phyloP scores from a whole-genome alignment of 2,329 filamentous ascomycete species.

The Nannizziopsis arthrosporioides region DNA sequence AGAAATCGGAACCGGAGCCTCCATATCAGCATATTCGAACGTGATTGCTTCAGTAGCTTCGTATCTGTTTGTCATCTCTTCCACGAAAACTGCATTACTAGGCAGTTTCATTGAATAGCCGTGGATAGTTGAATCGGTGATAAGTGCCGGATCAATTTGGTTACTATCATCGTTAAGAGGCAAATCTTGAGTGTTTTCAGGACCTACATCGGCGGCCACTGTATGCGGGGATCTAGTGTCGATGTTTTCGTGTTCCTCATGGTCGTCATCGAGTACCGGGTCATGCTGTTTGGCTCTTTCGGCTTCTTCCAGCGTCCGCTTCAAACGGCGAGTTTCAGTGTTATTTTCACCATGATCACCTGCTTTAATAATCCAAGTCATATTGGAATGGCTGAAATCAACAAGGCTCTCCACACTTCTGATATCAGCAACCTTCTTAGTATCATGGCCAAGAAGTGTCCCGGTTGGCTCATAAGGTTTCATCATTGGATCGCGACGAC shows the following conservation, averaged over 20 bases:
- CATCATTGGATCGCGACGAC: slow-evolving; percentile 57
- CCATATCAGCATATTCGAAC: slow-evolving; percentile 25
- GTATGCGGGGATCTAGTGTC: slow-evolving; percentile 13
- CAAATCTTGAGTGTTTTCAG: slow-evolving; percentile 7
- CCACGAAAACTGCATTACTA: slow-evolving; percentile 21
- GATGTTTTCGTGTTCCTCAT: slow-evolving; percentile 34
- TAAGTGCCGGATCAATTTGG: slow-evolving; percentile 35
- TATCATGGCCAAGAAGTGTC: slow-evolving; percentile 82
- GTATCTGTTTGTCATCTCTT: slow-evolving; percentile 22
- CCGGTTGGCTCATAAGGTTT: slow-evolving; percentile 75
- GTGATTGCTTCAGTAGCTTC: slow-evolving; percentile 26
- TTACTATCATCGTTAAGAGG: slow-evolving; percentile 21
- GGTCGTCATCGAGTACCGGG: slow-evolving; percentile 31
- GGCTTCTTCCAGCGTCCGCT: slow-evolving; percentile 43
- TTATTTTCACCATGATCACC: slow-evolving; percentile 32
- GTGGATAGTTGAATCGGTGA: slow-evolving; percentile 5
- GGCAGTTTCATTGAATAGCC: slow-evolving; percentile 18
- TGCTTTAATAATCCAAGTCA: slow-evolving; percentile 62
- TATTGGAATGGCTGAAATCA: slow-evolving; percentile 80
- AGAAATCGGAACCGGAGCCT: slow-evolving; percentile 2
- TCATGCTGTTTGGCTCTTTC: slow-evolving; percentile 40
- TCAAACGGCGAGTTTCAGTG: slow-evolving; percentile 31
- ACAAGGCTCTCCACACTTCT: slow-evolving; percentile 83
- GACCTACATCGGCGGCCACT: not conserved
- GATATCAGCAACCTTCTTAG: slow-evolving; percentile 76